A percentile compares a stretch with the other conserved stretches of the same genome.
Conservation (phyloP, 805 yeast genomes). For the Lachancea meyersii region DNA sequence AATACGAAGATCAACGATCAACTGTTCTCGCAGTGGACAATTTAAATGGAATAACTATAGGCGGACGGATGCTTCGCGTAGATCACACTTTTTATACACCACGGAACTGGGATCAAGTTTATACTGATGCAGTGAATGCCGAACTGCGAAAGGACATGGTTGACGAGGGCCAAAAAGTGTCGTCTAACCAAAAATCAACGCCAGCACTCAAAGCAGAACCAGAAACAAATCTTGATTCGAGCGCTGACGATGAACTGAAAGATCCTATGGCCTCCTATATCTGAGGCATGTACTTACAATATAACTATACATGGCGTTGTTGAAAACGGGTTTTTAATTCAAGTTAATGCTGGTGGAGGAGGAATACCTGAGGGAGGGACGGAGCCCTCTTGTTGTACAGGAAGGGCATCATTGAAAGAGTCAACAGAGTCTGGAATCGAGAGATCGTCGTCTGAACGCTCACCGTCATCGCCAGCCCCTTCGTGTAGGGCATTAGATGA, state of each 20-base stretch:
- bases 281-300: constrained; percentile 5
- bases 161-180: background rate
- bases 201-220: background rate
- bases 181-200: background rate
- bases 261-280: constrained; percentile 36
- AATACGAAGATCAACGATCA: constrained; percentile 75
- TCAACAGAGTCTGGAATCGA: constrained; percentile 34
- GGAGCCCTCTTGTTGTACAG: constrained; percentile 1
- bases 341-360: constrained; percentile 31
- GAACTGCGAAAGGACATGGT: constrained; percentile 30
- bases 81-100: constrained; percentile 67
- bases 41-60: constrained; percentile 58
- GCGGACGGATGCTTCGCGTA: constrained; percentile 50
- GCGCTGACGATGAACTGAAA: constrained; percentile 29
- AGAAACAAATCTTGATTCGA: background rate
- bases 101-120: constrained; percentile 45
- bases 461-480: constrained; percentile 9
- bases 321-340: constrained; percentile 1
- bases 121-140: constrained; percentile 34
- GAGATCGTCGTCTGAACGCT: constrained; percentile 26
- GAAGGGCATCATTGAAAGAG: constrained; percentile 22
- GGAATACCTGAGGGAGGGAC: constrained; percentile 24
- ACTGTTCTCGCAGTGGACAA: constrained; percentile 85
- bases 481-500: no score
- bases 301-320: constrained; percentile 1